These are phyloP conservation scores for Vanilla planifolia DNA, from an alignment of 106 monocot species.

Conservation along the genomic window DNA sequence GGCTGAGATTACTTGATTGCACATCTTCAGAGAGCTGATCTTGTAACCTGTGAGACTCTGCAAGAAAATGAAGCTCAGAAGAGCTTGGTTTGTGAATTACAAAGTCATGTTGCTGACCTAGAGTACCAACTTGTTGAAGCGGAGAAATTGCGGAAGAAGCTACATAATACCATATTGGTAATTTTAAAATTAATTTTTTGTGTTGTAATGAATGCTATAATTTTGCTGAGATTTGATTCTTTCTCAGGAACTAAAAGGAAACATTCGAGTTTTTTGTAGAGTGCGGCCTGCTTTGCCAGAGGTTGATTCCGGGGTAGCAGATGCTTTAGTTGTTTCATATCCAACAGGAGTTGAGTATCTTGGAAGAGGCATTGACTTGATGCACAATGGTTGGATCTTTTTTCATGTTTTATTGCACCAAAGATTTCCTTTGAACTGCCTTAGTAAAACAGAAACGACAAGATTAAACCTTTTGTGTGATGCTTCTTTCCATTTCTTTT, in stretches of 20 bases:
- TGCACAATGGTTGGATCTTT: conserved; percentile 43
- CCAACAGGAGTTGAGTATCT: conserved; percentile 59
- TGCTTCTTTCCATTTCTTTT: background rate
- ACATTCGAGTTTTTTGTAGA: conserved; percentile 90
- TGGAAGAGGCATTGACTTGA: conserved; percentile 71
- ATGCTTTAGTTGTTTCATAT: conserved; percentile 54
- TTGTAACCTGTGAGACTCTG: conserved; percentile 38
- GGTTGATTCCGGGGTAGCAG: conserved; percentile 27
- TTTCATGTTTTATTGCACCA: too few relatives aligned
- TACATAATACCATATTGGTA: conserved; percentile 95
- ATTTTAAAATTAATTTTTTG: background rate
- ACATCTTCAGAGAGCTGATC: conserved; percentile 49
- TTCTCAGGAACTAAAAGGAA: conserved; percentile 85
- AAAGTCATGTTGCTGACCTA: conserved; percentile 43
- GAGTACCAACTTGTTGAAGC: conserved; percentile 59
- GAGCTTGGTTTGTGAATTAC: conserved; percentile 33
- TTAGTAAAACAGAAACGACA: background rate
- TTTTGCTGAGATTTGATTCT: background rate
- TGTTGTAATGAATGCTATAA: too few relatives aligned
- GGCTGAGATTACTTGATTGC: background rate
- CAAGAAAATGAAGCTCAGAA: conserved; percentile 47
- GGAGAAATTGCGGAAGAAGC: conserved; percentile 70
- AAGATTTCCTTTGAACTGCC: too few relatives aligned
- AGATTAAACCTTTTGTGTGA: background rate
- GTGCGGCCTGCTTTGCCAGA: conserved; percentile 58